Percentiles rank a stretch among this genome's conserved stretches.
Conservation (phyloP, 225 moss, liverwort and hornwort species). For the Asterella californica region DNA sequence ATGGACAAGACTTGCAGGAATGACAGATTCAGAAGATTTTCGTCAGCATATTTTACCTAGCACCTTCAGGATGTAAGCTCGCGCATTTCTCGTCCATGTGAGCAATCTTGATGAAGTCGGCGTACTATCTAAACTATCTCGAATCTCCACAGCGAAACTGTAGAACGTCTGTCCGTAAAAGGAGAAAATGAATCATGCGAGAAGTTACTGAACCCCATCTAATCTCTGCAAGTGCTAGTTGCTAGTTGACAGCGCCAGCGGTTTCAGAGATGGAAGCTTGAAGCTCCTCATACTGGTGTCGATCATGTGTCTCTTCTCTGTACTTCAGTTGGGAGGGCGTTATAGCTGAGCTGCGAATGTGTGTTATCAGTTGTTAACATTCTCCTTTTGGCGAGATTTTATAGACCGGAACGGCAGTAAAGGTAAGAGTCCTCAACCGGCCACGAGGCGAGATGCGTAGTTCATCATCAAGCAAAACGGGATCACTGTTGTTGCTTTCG, state of each 20-base stretch:
- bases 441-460: background rate
- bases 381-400: background rate
- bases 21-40: background rate
- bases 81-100: background rate
- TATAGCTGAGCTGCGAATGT: background rate
- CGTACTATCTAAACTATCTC: too few species aligned
- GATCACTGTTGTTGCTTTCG: background rate
- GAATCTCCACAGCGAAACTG: background rate
- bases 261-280: background rate
- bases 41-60: background rate
- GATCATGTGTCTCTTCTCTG: background rate
- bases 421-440: background rate
- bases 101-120: background rate
- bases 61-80: background rate
- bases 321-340: background rate
- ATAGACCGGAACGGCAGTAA: background rate
- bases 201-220: background rate
- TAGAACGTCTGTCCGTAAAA: background rate
- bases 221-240: background rate
- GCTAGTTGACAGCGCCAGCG: background rate
- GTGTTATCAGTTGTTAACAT: background rate
- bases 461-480: background rate
- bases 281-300: background rate
- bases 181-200: background rate
- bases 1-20: conserved; percentile 6